phyloP scores from a whole-genome alignment of 2,329 filamentous ascomycete species.

The Penicillium sp. region DNA sequence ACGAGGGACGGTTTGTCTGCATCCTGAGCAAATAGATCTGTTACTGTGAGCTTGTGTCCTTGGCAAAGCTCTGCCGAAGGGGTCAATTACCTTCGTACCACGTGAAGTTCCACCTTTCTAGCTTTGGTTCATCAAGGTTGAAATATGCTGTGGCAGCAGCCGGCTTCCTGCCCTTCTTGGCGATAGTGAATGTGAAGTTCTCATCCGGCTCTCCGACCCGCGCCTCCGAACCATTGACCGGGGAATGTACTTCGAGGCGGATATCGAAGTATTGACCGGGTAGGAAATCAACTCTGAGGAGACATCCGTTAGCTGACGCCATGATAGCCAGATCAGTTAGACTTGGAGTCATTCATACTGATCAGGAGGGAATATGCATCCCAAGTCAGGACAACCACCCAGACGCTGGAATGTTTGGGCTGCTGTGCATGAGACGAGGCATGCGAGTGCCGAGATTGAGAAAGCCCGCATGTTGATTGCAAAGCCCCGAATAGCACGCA shows the following conservation, averaged over 20 bases:
- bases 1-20: conserved; percentile 66
- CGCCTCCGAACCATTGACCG: conserved; percentile 76
- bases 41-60: conserved; percentile 9
- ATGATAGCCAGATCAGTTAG: background rate
- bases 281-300: conserved; percentile 66
- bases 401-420: conserved; percentile 56
- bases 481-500: background rate
- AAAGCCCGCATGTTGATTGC: conserved; percentile 26
- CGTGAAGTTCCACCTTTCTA: conserved; percentile 79
- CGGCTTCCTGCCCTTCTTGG: conserved; percentile 57
- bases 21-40: conserved; percentile 71
- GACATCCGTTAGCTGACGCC: background rate
- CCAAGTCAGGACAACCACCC: conserved; percentile 54
- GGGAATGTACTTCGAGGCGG: conserved; percentile 75
- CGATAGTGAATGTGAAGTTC: conserved; percentile 71
- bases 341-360: conserved; percentile 41
- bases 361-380: conserved; percentile 57
- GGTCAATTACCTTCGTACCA: conserved; percentile 65
- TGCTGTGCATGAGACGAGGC: conserved; percentile 26
- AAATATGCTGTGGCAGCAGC: conserved; percentile 64
- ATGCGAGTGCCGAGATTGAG: conserved; percentile 22
- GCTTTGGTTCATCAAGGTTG: conserved; percentile 62
- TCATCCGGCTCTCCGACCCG: conserved; percentile 64
- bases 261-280: conserved; percentile 82
- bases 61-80: background rate